Conservation (phyloP, 1,139 yeast genomes). For the Suhomyces chickasaworum region DNA sequence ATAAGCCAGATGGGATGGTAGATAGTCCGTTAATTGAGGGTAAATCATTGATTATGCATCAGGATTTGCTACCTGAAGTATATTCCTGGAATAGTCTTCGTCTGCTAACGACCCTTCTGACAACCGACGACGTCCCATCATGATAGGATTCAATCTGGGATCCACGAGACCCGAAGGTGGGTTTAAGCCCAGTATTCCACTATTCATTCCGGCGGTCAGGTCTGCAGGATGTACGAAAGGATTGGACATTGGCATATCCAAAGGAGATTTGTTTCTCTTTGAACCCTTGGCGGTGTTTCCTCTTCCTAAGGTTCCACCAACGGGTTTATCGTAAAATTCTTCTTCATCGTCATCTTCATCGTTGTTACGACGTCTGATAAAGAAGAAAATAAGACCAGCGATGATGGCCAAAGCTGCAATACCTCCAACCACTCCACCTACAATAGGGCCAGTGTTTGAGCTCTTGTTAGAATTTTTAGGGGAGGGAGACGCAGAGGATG, state of each 20-base stretch:
- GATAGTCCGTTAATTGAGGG: background rate
- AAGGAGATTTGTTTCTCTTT: slow-evolving; percentile 18
- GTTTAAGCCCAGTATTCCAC: slow-evolving; percentile 8
- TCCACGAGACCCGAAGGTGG: slow-evolving; percentile 33
- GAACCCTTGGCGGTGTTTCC: slow-evolving; percentile 36
- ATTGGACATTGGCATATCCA: slow-evolving; percentile 47
- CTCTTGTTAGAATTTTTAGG: slow-evolving; percentile 8
- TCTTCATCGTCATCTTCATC: slow-evolving; percentile 53
- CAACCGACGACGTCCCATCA: slow-evolving; percentile 73
- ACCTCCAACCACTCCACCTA: slow-evolving; percentile 72
- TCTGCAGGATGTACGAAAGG: slow-evolving; percentile 64
- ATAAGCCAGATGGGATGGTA: slow-evolving; percentile 3
- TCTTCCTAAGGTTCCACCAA: slow-evolving; percentile 22
- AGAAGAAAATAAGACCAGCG: slow-evolving; percentile 47
- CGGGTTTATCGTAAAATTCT: slow-evolving; percentile 42
- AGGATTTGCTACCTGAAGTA: slow-evolving; percentile 74
- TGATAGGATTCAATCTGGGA: slow-evolving; percentile 65
- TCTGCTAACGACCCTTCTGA: slow-evolving; percentile 79
- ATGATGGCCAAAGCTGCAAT: slow-evolving; percentile 50
- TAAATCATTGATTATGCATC: slow-evolving; percentile 30
- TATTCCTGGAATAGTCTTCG: slow-evolving; percentile 74
- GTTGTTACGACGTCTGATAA: slow-evolving; percentile 44
- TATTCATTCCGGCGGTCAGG: slow-evolving; percentile 33
- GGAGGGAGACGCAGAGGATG: slow-evolving; percentile 8
- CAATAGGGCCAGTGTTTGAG: slow-evolving; percentile 55